These are phyloP conservation scores for Cyclotella baltica DNA, from an alignment of 108 stramenopile genomes.

Conservation along the genomic window DNA sequence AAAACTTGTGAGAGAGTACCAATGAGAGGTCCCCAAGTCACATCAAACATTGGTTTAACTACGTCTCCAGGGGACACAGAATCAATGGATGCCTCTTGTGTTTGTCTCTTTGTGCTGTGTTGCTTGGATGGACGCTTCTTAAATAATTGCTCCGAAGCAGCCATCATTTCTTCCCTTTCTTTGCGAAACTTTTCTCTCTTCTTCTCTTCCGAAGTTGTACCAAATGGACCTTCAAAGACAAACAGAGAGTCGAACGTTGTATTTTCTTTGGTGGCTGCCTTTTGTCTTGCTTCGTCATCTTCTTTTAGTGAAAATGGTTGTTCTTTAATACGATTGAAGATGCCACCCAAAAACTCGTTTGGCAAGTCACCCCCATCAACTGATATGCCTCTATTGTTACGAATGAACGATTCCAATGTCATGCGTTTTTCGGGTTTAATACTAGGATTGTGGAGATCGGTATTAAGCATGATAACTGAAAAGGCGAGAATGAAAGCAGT, in stretches of 20 bases:
- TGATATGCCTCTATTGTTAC: slow-evolving; percentile 96
- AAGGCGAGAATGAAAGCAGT: slow-evolving; percentile 99
- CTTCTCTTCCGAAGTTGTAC: slow-evolving; percentile 68
- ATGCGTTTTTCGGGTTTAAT: slow-evolving; percentile 93
- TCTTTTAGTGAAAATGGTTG: slow-evolving; percentile 96
- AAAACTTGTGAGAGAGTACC: slow-evolving; percentile 93
- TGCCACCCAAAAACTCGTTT: slow-evolving; percentile 87
- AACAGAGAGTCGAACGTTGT: slow-evolving; percentile 66
- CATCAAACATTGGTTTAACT: slow-evolving; percentile 96
- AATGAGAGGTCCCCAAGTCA: slow-evolving; percentile 97
- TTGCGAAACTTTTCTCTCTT: slow-evolving; percentile 86
- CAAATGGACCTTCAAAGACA: slow-evolving; percentile 76
- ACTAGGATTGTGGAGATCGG: slow-evolving; percentile 99
- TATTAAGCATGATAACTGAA: slow-evolving; percentile 99
- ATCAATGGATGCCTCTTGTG: slow-evolving; percentile 41
- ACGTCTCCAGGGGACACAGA: slow-evolving; percentile 79
- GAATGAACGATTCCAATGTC: slow-evolving; percentile 93
- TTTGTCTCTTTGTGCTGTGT: slow-evolving; percentile 2
- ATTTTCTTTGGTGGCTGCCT: slow-evolving; percentile 52
- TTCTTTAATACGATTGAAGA: slow-evolving; percentile 94
- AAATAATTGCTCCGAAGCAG: slow-evolving; percentile 80
- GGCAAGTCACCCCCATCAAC: slow-evolving; percentile 94
- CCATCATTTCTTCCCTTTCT: slow-evolving; percentile 96
- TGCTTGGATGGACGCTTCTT: slow-evolving; percentile 52
- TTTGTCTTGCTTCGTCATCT: slow-evolving; percentile 90